Percentiles rank a stretch among this genome's conserved stretches.
These are phyloP conservation scores for Zygosaccharomyces lentus DNA, from an alignment of 805 yeast species.

Conservation along the genomic window DNA sequence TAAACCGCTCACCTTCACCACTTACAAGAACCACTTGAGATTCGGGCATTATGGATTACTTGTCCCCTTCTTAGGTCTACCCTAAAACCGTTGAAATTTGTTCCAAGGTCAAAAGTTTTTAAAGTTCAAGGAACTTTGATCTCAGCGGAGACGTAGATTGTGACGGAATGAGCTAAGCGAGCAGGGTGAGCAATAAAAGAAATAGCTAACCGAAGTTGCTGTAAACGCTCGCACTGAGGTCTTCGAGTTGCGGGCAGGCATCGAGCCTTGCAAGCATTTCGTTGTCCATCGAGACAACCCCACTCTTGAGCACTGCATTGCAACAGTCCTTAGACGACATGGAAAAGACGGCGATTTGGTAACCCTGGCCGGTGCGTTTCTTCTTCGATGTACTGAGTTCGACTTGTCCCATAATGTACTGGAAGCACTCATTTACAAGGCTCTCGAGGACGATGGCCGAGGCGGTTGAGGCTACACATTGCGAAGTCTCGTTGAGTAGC, in stretches of 20 bases:
- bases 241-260: conserved; percentile 55
- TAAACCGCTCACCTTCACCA: conserved; percentile 75
- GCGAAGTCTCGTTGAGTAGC: conserved; percentile 45
- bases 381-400: conserved; percentile 21
- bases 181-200: not conserved
- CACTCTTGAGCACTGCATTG: conserved; percentile 24
- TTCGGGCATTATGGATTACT: conserved; percentile 9
- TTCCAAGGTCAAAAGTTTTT: conserved; percentile 1
- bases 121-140: conserved; percentile 1
- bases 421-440: conserved; percentile 30
- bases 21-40: conserved; percentile 53
- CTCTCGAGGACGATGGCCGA: conserved; percentile 28
- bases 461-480: conserved; percentile 36
- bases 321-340: conserved; percentile 32
- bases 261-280: conserved; percentile 24
- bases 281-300: conserved; percentile 26
- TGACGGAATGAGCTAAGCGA: not conserved
- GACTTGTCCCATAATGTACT: conserved; percentile 25
- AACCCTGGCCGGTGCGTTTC: conserved; percentile 13
- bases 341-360: conserved; percentile 30
- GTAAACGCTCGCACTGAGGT: conserved; percentile 84
- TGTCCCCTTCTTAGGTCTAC: conserved; percentile 10
- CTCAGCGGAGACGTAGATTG: conserved; percentile 1
- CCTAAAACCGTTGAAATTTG: not conserved
- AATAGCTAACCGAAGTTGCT: conserved; percentile 52